A percentile compares a stretch with the other conserved stretches of the same genome.
phyloP scores from a whole-genome alignment of 2,329 filamentous ascomycete genomes.

The Cytospora paraplurivora region DNA sequence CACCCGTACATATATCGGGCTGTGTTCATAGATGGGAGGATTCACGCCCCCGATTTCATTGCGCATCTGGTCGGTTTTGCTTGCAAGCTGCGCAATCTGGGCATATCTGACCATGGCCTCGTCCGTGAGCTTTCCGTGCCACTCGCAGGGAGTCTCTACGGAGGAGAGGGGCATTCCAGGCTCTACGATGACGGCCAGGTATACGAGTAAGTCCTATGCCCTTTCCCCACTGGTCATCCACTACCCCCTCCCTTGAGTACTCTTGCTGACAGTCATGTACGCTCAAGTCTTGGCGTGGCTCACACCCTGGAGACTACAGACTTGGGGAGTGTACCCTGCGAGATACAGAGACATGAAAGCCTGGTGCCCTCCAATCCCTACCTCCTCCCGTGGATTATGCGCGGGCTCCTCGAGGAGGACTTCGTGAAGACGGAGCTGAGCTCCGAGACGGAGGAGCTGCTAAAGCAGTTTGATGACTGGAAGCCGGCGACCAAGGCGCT shows the following conservation, averaged over 20 bases:
- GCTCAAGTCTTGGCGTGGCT: conserved; percentile 63
- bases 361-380: conserved; percentile 74
- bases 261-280: not conserved
- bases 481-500: conserved; percentile 85
- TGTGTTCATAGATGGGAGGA: conserved; percentile 91
- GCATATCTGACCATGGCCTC: conserved; percentile 88
- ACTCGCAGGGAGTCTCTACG: conserved; percentile 86
- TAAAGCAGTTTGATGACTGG: conserved; percentile 93
- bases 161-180: conserved; percentile 88
- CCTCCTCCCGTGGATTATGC: conserved; percentile 92
- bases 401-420: conserved; percentile 88
- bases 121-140: conserved; percentile 87
- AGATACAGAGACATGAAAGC: conserved; percentile 53
- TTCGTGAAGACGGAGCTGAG: conserved; percentile 81
- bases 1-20: conserved; percentile 94
- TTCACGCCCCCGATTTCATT: conserved; percentile 92
- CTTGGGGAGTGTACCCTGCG: conserved; percentile 50
- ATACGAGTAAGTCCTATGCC: conserved; percentile 62
- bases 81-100: conserved; percentile 90
- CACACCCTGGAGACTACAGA: conserved; percentile 73
- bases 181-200: conserved; percentile 88
- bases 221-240: conserved; percentile 9
- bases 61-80: conserved; percentile 91
- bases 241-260: not conserved
- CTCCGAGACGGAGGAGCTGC: conserved; percentile 73